These are phyloP conservation scores for Caryopteris hybrid DNA, from an alignment of 305 asterid genomes.

Conservation along the genomic window DNA sequence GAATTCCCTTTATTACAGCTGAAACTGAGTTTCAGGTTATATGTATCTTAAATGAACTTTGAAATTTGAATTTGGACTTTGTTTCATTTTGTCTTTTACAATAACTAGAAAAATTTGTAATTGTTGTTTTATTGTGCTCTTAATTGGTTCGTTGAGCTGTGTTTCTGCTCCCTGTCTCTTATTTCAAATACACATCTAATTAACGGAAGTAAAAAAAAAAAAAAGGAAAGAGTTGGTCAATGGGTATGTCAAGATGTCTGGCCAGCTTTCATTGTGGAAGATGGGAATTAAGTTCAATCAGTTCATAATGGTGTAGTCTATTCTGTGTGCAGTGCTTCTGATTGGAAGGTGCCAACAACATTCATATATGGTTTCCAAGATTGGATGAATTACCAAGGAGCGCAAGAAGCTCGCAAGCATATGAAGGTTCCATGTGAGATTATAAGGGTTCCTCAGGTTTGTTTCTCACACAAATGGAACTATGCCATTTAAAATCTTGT, in stretches of 20 bases:
- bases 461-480: conserved; percentile 15
- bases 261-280: background rate
- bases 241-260: background rate
- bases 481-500: no score
- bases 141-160: background rate
- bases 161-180: background rate
- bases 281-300: background rate
- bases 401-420: conserved; percentile 64
- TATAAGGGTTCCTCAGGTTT: conserved; percentile 69
- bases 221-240: background rate
- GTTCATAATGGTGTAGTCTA: background rate
- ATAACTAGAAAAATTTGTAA: background rate
- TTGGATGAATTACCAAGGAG: conserved; percentile 89
- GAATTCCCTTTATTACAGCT: background rate
- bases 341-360: conserved; percentile 86
- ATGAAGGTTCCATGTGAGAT: conserved; percentile 88
- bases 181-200: background rate
- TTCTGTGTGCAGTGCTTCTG: conserved; percentile 57
- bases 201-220: no score
- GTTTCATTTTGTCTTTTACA: background rate
- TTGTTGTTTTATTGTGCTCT: background rate
- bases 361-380: conserved; percentile 78
- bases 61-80: background rate
- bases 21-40: background rate
- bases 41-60: background rate